phyloP scores from a whole-genome alignment of 1,284 basidiomycete species.

The Pseudozyma tsukubaensis region DNA sequence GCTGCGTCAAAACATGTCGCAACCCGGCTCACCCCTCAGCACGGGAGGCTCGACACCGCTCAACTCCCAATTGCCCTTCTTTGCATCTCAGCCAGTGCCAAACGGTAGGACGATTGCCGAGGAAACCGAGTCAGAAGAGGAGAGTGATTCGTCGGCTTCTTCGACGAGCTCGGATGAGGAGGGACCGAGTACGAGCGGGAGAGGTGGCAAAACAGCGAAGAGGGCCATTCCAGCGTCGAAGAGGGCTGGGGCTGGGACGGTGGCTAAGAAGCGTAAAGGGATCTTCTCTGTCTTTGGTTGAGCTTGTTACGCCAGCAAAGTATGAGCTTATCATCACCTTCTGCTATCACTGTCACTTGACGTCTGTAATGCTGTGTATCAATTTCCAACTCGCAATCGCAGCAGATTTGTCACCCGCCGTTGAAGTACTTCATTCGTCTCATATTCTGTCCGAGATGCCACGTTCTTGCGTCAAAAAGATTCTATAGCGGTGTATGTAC shows the following conservation, averaged over 20 bases:
- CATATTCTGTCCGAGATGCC: too few species aligned
- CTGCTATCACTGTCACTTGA: too few species aligned
- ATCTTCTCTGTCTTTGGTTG: slow-evolving; percentile 34
- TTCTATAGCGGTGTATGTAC: neutral
- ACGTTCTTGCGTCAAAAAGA: too few species aligned
- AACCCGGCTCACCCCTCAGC: slow-evolving; percentile 43
- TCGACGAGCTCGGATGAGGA: slow-evolving; percentile 26
- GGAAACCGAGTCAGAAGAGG: slow-evolving; percentile 1
- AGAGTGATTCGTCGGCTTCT: slow-evolving; percentile 1
- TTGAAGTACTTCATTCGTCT: too few species aligned
- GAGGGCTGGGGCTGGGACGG: neutral
- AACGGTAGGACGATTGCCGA: slow-evolving; percentile 2
- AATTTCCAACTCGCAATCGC: too few species aligned
- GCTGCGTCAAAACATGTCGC: slow-evolving; percentile 54
- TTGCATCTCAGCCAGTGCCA: slow-evolving; percentile 11
- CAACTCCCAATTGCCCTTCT: slow-evolving; percentile 14
- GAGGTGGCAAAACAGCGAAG: neutral
- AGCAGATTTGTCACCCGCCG: too few species aligned
- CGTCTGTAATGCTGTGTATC: too few species aligned
- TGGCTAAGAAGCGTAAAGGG: slow-evolving; percentile 23
- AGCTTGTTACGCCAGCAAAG: neutral
- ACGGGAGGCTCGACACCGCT: slow-evolving; percentile 26
- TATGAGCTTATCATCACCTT: neutral
- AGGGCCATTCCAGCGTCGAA: slow-evolving; percentile 8
- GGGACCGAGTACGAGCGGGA: slow-evolving; percentile 1